Percentiles rank a stretch among this genome's conserved stretches.
These are phyloP conservation scores for Neurospora sp. DNA, from an alignment of 495 filamentous ascomycete species.

Conservation along the genomic window DNA sequence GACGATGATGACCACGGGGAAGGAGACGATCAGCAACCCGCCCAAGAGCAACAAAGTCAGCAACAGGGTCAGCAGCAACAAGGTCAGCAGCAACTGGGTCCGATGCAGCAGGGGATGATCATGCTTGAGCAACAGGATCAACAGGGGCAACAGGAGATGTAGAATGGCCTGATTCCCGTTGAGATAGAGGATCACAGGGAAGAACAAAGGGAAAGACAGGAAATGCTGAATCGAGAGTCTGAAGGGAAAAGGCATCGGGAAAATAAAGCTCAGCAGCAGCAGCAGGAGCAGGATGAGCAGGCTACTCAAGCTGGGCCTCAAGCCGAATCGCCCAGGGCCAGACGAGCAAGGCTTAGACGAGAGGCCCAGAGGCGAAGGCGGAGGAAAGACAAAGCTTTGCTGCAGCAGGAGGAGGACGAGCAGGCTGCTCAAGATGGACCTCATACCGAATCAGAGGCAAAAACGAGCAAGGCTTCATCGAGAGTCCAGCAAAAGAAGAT, in stretches of 20 bases:
- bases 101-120: conserved; percentile 23
- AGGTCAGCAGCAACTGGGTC: conserved; percentile 7
- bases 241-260: too few species aligned
- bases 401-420: too few species aligned
- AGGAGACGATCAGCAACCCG: conserved; percentile 1
- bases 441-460: too few species aligned
- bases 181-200: background rate
- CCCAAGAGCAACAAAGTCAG: background rate
- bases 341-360: too few species aligned
- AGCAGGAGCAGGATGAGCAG: too few species aligned
- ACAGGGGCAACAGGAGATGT: background rate
- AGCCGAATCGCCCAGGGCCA: too few species aligned
- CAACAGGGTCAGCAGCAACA: conserved; percentile 10
- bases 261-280: too few species aligned
- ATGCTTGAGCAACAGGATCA: background rate
- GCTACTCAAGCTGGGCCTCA: too few species aligned
- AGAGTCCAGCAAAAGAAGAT: background rate
- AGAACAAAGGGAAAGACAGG: background rate
- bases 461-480: background rate
- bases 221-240: background rate
- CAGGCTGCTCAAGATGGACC: too few species aligned
- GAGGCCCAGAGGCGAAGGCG: too few species aligned
- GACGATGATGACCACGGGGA: background rate
- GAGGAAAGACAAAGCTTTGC: too few species aligned
- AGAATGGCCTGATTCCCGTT: background rate